Percentiles rank a stretch among this genome's conserved stretches.
phyloP scores from a whole-genome alignment of 2,329 filamentous ascomycete genomes.

The Colletotrichum orbiculare region DNA sequence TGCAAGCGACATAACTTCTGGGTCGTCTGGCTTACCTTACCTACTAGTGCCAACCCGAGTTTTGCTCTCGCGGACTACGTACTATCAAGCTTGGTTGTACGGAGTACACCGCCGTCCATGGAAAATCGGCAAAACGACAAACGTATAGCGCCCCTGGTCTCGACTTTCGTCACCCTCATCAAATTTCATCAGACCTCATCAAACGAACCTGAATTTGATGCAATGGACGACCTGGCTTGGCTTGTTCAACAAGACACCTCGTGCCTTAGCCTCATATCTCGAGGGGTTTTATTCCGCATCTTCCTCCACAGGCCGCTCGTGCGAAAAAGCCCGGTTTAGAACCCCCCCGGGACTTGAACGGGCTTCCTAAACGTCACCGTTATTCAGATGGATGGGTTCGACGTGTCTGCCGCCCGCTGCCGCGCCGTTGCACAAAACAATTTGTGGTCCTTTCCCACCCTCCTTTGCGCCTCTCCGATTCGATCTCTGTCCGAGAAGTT shows the following conservation, averaged over 20 bases:
- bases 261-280: background rate
- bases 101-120: too few relatives aligned
- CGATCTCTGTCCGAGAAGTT: slow-evolving; percentile 5
- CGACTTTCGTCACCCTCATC: slow-evolving; percentile 2
- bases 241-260: background rate
- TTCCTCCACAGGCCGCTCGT: slow-evolving; percentile 17
- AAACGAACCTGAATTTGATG: slow-evolving; percentile 18
- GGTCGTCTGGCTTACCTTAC: too few relatives aligned
- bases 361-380: slow-evolving; percentile 27
- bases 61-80: too few relatives aligned
- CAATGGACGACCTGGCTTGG: slow-evolving; percentile 8
- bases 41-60: too few relatives aligned
- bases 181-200: background rate
- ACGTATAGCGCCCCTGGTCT: background rate
- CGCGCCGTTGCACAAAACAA: slow-evolving; percentile 11
- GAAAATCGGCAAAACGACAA: too few relatives aligned
- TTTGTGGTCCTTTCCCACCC: slow-evolving; percentile 1
- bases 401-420: slow-evolving; percentile 23
- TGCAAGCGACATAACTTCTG: too few relatives aligned
- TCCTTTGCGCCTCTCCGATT: slow-evolving; percentile 25
- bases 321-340: slow-evolving; percentile 24
- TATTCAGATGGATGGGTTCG: slow-evolving; percentile 33
- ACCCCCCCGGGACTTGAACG: slow-evolving; percentile 14
- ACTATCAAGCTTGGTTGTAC: too few relatives aligned
- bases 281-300: background rate